Conservation (phyloP, 2,329 filamentous ascomycete species). For the Cladophialophora exuberans region DNA sequence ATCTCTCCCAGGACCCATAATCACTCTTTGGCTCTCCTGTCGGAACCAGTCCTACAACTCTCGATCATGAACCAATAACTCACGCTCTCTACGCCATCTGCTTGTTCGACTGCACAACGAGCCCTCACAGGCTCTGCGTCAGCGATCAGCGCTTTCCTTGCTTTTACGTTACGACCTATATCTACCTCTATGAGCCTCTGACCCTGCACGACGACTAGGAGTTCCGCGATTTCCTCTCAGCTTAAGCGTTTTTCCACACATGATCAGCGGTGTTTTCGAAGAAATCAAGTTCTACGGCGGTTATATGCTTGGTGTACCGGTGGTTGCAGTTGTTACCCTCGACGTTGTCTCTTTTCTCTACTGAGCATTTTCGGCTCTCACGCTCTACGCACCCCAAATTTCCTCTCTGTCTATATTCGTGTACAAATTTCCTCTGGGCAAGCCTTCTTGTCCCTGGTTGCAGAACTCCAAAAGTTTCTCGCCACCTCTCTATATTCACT, state of each 20-base stretch:
- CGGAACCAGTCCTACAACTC: constrained; percentile 25
- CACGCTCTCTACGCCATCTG: constrained; percentile 30
- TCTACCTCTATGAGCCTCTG: constrained; percentile 34
- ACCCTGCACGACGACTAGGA: constrained; percentile 33
- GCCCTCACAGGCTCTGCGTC: constrained; percentile 33
- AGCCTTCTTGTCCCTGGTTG: constrained; percentile 11
- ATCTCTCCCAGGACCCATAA: constrained; percentile 7
- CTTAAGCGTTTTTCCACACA: constrained; percentile 24
- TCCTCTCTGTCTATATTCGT: constrained; percentile 30
- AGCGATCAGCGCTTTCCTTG: constrained; percentile 29
- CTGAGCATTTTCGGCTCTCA: constrained; percentile 22
- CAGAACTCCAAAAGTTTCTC: not conserved
- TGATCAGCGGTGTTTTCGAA: constrained; percentile 29
- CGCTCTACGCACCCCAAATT: constrained; percentile 16
- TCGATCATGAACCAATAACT: constrained; percentile 32
- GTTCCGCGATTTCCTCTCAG: constrained; percentile 26
- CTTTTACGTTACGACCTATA: constrained; percentile 32
- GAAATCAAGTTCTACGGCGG: constrained; percentile 27
- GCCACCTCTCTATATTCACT: not conserved
- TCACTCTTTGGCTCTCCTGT: constrained; percentile 23
- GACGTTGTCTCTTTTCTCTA: constrained; percentile 23
- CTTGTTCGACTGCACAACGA: constrained; percentile 34
- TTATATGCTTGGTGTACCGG: constrained; percentile 31
- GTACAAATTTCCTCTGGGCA: constrained; percentile 27
- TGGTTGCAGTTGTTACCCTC: constrained; percentile 20